Percentiles rank a stretch among this genome's conserved stretches.
phyloP scores from a whole-genome alignment of 176 grass and related monocot genomes.

The Zea mays region Zm-B73-REFERENCE-NAM-5.0 NC_050096.1:115183001-115183500 shows the following conservation, averaged over 20 bases:
- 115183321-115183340: no score
- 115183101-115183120: neutral
- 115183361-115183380: neutral
- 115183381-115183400: no score
- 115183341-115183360: neutral
- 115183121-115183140: neutral
- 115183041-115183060: constrained; percentile 33
- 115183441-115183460: no score
- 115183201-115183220: neutral
- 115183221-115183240: neutral
- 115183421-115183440: no score
- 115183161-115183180: neutral
- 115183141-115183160: constrained; percentile 5
- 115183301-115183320: no score
- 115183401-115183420: neutral
- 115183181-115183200: neutral
- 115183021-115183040: neutral
- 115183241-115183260: no score
- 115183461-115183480: no score
- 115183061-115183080: constrained; percentile 33
- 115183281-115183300: no score
- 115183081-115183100: constrained; percentile 45
- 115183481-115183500: no score
- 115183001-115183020: constrained; percentile 28
- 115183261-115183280: no score